phyloP scores from a whole-genome alignment of 352 stramenopile species.

The Phytophthora fragariaefolia region DNA sequence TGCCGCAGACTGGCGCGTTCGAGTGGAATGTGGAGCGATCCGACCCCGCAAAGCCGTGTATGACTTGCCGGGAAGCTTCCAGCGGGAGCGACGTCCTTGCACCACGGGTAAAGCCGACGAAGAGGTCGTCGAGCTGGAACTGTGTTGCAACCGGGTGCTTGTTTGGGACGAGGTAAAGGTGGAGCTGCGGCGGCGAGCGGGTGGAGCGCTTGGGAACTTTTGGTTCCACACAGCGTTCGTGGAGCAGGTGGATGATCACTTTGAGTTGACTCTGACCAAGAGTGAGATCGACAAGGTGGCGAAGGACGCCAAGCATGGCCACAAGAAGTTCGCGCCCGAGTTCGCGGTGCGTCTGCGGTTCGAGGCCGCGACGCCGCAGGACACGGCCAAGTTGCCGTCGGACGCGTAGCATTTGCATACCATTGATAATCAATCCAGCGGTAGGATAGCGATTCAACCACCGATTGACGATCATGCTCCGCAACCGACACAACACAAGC shows the following conservation, averaged over 20 bases:
- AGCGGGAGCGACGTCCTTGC: constrained; percentile 8
- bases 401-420: constrained; percentile 10
- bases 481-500: no score
- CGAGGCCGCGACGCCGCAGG: constrained; percentile 42
- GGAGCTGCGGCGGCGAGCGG: constrained; percentile 49
- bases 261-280: constrained; percentile 57
- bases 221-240: constrained; percentile 86
- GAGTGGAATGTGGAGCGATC: constrained; percentile 52
- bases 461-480: no score
- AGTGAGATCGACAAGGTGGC: constrained; percentile 75
- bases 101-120: constrained; percentile 7
- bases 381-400: constrained; percentile 20
- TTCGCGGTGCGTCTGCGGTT: constrained; percentile 65
- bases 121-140: constrained; percentile 43
- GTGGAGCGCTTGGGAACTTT: constrained; percentile 61
- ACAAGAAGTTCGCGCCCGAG: constrained; percentile 63
- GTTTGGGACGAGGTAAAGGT: constrained; percentile 75
- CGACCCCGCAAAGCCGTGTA: constrained; percentile 31
- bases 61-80: constrained; percentile 34
- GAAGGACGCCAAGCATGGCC: constrained; percentile 72
- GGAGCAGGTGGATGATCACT: constrained; percentile 16
- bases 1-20: constrained; percentile 60
- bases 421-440: constrained; percentile 1
- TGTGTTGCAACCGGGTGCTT: constrained; percentile 51
- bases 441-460: constrained; percentile 14